Evolutionary conservation across 352 stramenopile species (phyloP), one percentile per base, ranked within the genome.

Genomic region (Pythium brassicae): DNA sequence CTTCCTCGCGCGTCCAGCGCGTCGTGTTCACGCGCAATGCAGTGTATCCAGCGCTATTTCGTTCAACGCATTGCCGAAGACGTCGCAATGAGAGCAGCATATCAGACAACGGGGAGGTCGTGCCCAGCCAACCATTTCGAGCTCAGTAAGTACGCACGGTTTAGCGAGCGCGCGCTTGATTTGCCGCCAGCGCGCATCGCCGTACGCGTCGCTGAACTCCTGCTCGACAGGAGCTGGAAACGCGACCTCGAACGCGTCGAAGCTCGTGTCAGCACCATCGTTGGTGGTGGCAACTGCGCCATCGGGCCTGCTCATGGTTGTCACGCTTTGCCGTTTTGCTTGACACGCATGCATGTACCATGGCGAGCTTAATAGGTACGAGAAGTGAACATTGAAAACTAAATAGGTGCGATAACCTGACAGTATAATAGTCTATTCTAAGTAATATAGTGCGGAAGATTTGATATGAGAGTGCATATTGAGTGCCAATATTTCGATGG

Each of bases 11-110:
- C 15, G 66, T 80, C 37, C 73, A 66, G 25, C 70, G 77, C 50
- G 89, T 66, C 11, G 81, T 92, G 54, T 95, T 92, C 32, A 94
- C 80, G 11, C 87, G 82, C 27, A 94, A 76, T 1, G 78, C 78
- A 26, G 87, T 96, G 65, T 86, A 87, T 6, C 68, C 65, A 22
- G 81, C 76, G 2, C 83, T 87, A n/a, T 57, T 63, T 12, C 2
- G 55, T 15, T 20, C n/a, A 34, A 27, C 17, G 22, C 44, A 50
- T 10, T 15, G 44, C 44, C 17, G 23, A 12, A 51, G 32, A 37
- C 8, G 32, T 37, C 32, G 34, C 20, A 45, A 11, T 34, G 29
- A 1, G 15, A 27, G 11, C 5, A 27, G 22, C 15, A 17, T 37
- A n/a, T n/a, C n/a, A n/a, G n/a, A n/a, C n/a, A n/a, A n/a, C n/a